Evolutionary conservation across 2,329 filamentous ascomycete genomes (phyloP).

Genomic region (Helicocarpus griseus): DNA sequence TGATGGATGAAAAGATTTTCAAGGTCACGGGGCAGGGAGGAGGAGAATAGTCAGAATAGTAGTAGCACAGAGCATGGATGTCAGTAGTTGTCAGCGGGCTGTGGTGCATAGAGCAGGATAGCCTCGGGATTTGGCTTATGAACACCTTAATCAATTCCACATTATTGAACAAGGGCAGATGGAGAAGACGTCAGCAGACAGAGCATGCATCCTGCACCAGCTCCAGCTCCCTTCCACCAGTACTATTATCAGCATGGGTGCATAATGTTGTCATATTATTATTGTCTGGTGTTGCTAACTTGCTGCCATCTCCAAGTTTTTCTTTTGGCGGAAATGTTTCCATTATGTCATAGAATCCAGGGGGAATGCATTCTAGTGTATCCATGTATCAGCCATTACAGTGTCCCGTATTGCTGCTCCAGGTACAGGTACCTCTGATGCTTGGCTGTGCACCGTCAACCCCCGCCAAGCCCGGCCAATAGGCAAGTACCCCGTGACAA

Average conservation of each 20-base stretch:
- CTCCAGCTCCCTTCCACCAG: background rate
- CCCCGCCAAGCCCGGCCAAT: background rate
- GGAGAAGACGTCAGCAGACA: too few species aligned
- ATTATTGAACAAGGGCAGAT: too few species aligned
- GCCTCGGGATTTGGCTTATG: background rate
- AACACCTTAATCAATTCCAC: too few species aligned
- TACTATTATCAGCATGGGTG: too few species aligned
- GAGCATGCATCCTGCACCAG: too few species aligned
- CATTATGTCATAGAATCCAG: constrained; percentile 10
- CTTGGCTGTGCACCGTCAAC: background rate
- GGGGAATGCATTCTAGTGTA: background rate
- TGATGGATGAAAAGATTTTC: background rate
- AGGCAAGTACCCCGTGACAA: background rate
- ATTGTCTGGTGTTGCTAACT: background rate
- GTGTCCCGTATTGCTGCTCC: background rate
- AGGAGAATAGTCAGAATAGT: background rate
- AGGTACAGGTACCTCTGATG: background rate
- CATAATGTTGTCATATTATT: background rate
- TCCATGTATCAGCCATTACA: background rate
- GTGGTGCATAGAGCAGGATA: background rate
- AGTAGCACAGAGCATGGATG: background rate
- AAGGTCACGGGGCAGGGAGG: background rate
- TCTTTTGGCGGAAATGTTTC: background rate
- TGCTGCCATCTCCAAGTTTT: background rate
- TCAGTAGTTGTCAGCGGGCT: too few species aligned